phyloP scores from a whole-genome alignment of 176 grass and related monocot species.

The Leersia perrieri region DNA sequence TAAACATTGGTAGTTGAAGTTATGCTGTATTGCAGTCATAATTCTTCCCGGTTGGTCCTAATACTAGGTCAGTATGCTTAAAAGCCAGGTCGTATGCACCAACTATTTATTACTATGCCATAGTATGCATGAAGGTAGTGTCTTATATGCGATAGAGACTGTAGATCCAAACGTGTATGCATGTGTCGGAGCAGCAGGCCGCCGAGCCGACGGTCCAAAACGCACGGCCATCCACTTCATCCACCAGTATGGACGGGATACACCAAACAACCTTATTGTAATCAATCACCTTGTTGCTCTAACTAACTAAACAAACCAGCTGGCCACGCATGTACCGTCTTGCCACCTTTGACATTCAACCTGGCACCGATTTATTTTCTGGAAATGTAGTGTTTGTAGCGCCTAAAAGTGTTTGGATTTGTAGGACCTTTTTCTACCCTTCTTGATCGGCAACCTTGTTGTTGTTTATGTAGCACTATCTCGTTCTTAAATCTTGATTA shows the following conservation, averaged over 20 bases:
- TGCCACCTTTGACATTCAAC: not conserved
- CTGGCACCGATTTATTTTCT: too few relatives aligned
- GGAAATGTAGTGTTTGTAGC: too few relatives aligned
- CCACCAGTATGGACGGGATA: not conserved
- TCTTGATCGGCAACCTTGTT: too few relatives aligned
- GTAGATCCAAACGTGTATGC: too few relatives aligned
- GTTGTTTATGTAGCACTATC: too few relatives aligned
- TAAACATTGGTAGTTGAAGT: not conserved
- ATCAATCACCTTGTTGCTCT: not conserved
- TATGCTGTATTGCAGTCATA: not conserved
- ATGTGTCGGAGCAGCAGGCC: not conserved
- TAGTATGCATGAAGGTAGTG: not conserved
- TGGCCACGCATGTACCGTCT: not conserved
- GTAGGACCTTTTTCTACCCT: too few relatives aligned
- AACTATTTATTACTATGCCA: not conserved
- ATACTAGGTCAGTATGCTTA: not conserved
- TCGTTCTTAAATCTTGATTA: too few relatives aligned
- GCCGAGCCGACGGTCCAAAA: not conserved
- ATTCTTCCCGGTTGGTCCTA: not conserved
- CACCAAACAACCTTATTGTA: not conserved
- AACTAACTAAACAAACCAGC: not conserved
- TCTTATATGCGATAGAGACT: not conserved
- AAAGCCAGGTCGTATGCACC: not conserved
- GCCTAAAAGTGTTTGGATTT: too few relatives aligned
- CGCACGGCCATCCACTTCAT: not conserved